Evolutionary conservation across 306 rosid genomes (phyloP).

Genomic region (Dryas drummondii): DNA sequence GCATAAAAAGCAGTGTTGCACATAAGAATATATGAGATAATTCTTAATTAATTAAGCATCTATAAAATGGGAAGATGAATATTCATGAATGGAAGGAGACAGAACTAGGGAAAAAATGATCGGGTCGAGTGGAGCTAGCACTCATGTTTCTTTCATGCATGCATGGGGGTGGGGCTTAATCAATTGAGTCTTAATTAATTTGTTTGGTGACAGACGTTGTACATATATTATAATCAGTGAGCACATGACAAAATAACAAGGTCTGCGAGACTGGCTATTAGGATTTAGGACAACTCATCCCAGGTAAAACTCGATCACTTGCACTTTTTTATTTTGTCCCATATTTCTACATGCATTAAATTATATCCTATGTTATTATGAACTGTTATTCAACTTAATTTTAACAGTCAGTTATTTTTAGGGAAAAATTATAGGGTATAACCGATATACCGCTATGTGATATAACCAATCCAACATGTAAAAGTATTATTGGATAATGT

Average conservation of each 20-base stretch:
- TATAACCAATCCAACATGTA: no score
- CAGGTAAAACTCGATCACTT: background rate
- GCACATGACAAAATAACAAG: conserved; percentile 3
- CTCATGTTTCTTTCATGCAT: conserved; percentile 7
- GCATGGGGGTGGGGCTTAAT: conserved; percentile 1
- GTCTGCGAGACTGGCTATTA: background rate
- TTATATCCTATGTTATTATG: no score
- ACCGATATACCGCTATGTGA: no score
- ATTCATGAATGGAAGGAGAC: conserved; percentile 10
- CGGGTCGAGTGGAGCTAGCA: background rate
- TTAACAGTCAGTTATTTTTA: no score
- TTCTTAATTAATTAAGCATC: background rate
- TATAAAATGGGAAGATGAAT: background rate
- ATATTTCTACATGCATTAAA: no score
- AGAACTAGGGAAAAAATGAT: background rate
- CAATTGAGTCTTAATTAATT: conserved; percentile 8
- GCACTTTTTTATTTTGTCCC: no score
- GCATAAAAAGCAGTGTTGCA: conserved; percentile 10
- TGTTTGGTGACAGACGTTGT: background rate
- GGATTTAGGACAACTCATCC: background rate
- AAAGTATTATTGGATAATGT: no score
- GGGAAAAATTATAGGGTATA: no score
- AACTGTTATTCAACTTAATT: no score
- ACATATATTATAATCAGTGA: background rate
- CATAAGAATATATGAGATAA: background rate